Evolutionary conservation across 2,329 filamentous ascomycete genomes (phyloP).

Genomic region (Pyrenophora teres): DNA sequence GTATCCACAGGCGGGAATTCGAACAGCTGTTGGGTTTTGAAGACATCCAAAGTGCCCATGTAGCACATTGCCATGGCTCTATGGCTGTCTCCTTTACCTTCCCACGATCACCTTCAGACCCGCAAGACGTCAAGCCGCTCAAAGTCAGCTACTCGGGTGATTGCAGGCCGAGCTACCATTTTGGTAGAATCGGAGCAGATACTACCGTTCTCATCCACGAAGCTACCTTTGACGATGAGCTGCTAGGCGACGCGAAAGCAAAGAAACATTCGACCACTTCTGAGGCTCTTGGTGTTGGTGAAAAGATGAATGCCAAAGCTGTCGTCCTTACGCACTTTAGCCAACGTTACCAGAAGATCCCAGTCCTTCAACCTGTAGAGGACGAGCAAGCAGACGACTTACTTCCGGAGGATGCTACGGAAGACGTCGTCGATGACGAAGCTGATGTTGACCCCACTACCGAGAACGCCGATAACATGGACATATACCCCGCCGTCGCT

Average conservation of each 20-base stretch:
- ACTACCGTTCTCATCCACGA: constrained; percentile 91
- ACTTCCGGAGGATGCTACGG: constrained; percentile 25
- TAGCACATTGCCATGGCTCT: constrained; percentile 79
- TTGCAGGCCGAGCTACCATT: constrained; percentile 72
- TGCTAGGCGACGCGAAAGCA: constrained; percentile 73
- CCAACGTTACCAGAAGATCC: constrained; percentile 85
- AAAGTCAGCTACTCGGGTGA: constrained; percentile 94
- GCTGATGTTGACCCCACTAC: constrained; percentile 24
- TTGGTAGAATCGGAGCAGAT: constrained; percentile 71
- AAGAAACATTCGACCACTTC: constrained; percentile 91
- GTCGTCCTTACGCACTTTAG: constrained; percentile 93
- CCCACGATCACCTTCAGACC: constrained; percentile 53
- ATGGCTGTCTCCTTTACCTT: constrained; percentile 79
- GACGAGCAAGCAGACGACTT: constrained; percentile 36
- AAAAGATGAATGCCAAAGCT: constrained; percentile 76
- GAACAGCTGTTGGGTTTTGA: constrained; percentile 64
- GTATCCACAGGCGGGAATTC: constrained; percentile 36
- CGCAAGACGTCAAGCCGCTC: constrained; percentile 59
- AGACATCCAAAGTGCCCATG: constrained; percentile 68
- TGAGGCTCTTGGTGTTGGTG: constrained; percentile 80
- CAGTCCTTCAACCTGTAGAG: constrained; percentile 53
- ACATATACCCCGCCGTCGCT: constrained; percentile 21
- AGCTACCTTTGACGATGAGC: constrained; percentile 91
- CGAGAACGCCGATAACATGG: constrained; percentile 28
- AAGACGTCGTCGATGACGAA: constrained; percentile 33